These are phyloP conservation scores for Dalbergia oliveri DNA, from an alignment of 306 rosid species.

Conservation along the genomic window DNA sequence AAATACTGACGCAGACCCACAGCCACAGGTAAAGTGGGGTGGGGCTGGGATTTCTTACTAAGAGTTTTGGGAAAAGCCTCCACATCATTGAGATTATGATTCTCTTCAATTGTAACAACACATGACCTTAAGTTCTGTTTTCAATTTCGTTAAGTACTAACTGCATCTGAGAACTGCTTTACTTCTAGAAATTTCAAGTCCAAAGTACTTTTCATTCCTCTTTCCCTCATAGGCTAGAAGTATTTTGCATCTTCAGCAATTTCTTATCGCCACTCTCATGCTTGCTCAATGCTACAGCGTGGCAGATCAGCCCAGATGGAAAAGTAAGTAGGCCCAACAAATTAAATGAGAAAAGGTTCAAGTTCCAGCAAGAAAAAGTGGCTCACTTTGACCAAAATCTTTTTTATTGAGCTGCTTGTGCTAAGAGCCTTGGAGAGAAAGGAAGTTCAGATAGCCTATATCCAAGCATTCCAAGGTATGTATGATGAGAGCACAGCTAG, in stretches of 20 bases:
- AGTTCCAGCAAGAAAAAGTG: conserved; percentile 5
- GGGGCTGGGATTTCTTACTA: neutral
- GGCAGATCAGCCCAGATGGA: no score
- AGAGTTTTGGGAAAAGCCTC: neutral
- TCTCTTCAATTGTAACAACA: conserved; percentile 5
- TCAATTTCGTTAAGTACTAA: conserved; percentile 10
- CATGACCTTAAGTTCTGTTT: neutral
- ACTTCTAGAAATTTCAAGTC: conserved; percentile 1
- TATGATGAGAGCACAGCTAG: no score
- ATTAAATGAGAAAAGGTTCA: neutral
- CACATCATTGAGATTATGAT: neutral
- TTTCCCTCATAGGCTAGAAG: neutral
- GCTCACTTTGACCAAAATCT: conserved; percentile 7
- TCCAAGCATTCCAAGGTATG: no score
- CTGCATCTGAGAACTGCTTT: neutral
- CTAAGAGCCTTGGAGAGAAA: no score
- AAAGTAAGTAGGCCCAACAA: no score
- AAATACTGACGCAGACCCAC: neutral
- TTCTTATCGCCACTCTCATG: neutral
- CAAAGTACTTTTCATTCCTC: neutral
- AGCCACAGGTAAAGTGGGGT: neutral
- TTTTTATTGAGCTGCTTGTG: conserved; percentile 9
- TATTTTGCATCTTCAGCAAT: conserved; percentile 9
- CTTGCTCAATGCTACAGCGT: neutral
- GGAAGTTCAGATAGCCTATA: no score